Base-by-base conservation (phyloP, 2,329 filamentous ascomycete genomes). In the Tolypocladium paradoxum region DNA sequence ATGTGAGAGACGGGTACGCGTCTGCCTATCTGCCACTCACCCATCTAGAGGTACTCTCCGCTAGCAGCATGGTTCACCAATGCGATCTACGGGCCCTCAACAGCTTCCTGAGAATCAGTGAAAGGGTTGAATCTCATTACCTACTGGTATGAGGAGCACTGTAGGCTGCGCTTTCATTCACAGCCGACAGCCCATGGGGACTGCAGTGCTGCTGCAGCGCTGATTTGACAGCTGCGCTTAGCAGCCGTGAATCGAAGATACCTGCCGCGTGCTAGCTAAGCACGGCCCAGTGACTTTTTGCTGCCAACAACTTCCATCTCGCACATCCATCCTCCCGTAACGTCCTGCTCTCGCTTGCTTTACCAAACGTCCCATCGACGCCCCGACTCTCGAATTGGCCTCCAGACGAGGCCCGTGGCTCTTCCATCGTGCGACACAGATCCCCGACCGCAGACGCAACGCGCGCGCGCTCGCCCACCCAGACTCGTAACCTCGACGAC, bases 201-300 rank as follows among this genome's bases (percentile, higher is more conserved):
- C 14, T n/a, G 8, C 18, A 31, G 43, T 12, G 43, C 43, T 20
- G 27, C 27, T 31, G 18, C 27, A 20, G 18, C 3, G 27, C 12
- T 20, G 5, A 38, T 8, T 12, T 12, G 12, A 16, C 36, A 16
- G 35, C 24, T 50, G 36, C 50, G 54, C 48, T 49, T 55, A 60
- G 50, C 54, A 22, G 12, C 37, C 8, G 34, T 38, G 20, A 18
- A 31, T 9, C 36, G 5, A 16, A 46, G 34, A 40, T 53, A 57
- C 54, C 36, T 36, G 18, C 31, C 35, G 18, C 18, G 35, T 54
- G 57, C 55, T 60, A 61, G 54, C 55, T 50, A 51, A 50, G 50
- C 50, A 56, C 51, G 47, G 36, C 46, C 38, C 49, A 40, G 52
- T 52, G 56, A 60, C 58, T 60, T 56, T 51, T 52, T 22, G 12